Evolutionary conservation across 768 basidiomycete species (phyloP).

Genomic region (Rossbeevera mucosa): DNA sequence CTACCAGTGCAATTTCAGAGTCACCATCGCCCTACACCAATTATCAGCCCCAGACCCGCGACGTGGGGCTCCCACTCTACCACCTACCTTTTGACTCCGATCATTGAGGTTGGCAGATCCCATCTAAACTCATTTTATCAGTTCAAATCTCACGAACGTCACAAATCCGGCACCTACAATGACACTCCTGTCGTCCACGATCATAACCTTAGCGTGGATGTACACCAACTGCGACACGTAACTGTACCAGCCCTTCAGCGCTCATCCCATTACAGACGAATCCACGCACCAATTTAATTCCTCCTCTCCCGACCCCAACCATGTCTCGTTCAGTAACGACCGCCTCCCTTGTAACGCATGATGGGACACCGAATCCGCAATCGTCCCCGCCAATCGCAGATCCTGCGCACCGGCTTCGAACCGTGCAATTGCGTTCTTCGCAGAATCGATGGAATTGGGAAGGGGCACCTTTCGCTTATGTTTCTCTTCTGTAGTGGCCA

Average conservation of each 20-base stretch:
- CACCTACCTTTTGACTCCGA: slow-evolving; percentile 65
- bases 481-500: slow-evolving; percentile 51
- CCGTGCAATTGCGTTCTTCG: slow-evolving; percentile 55
- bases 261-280: not conserved
- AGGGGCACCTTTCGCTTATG: slow-evolving; percentile 60
- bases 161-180: slow-evolving; percentile 52
- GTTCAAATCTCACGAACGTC: not conserved
- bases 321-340: slow-evolving; percentile 66
- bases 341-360: slow-evolving; percentile 68
- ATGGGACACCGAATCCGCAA: slow-evolving; percentile 76
- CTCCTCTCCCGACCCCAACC: slow-evolving; percentile 80
- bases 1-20: slow-evolving; percentile 89
- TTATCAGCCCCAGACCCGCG: slow-evolving; percentile 5
- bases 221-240: slow-evolving; percentile 80
- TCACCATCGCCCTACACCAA: slow-evolving; percentile 75
- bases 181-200: slow-evolving; percentile 86
- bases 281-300: slow-evolving; percentile 70
- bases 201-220: slow-evolving; percentile 89
- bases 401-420: slow-evolving; percentile 66
- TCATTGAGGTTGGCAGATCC: slow-evolving; percentile 94
- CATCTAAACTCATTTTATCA: slow-evolving; percentile 46
- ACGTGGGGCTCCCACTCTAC: not conserved
- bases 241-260: slow-evolving; percentile 33
- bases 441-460: slow-evolving; percentile 64
- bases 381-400: slow-evolving; percentile 54